A percentile compares a stretch with the other conserved stretches of the same genome.
phyloP scores from a whole-genome alignment of 345 rosid genomes.

The Nasturtium officinale region DNA sequence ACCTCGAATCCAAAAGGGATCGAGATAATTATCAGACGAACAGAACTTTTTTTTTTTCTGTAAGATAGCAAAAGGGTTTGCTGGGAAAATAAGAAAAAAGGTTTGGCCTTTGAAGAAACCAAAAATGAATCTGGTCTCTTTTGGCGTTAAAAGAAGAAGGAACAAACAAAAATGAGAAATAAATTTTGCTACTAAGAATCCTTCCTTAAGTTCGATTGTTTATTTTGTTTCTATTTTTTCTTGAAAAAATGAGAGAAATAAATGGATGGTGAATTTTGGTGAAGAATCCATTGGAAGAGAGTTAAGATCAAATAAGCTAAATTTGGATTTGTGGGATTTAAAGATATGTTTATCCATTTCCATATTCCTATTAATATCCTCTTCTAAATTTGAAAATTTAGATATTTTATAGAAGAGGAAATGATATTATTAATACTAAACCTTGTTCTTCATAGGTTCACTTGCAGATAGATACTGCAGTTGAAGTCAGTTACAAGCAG shows the following conservation, averaged over 20 bases:
- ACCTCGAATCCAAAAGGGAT: conserved; percentile 34
- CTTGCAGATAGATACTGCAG: conserved; percentile 34
- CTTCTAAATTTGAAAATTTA: conserved; percentile 23
- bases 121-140: conserved; percentile 50
- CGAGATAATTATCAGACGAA: conserved; percentile 37
- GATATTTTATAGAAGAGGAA: conserved; percentile 7
- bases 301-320: conserved; percentile 30
- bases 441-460: conserved; percentile 21
- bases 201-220: conserved; percentile 8
- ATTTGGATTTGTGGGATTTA: conserved; percentile 21
- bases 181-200: conserved; percentile 6
- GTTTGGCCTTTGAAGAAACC: conserved; percentile 49
- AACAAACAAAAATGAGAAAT: conserved; percentile 19
- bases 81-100: conserved; percentile 28
- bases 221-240: conserved; percentile 7
- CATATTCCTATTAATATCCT: conserved; percentile 35
- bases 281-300: conserved; percentile 37
- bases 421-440: conserved; percentile 16
- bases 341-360: conserved; percentile 31
- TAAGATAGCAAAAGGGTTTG: conserved; percentile 35
- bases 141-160: conserved; percentile 42
- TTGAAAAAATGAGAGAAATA: background rate
- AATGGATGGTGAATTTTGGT: conserved; percentile 31
- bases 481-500: conserved; percentile 30
- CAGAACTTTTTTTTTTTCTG: background rate